Conservation (phyloP, 352 stramenopile species). For the Pythium apleroticum region DNA sequence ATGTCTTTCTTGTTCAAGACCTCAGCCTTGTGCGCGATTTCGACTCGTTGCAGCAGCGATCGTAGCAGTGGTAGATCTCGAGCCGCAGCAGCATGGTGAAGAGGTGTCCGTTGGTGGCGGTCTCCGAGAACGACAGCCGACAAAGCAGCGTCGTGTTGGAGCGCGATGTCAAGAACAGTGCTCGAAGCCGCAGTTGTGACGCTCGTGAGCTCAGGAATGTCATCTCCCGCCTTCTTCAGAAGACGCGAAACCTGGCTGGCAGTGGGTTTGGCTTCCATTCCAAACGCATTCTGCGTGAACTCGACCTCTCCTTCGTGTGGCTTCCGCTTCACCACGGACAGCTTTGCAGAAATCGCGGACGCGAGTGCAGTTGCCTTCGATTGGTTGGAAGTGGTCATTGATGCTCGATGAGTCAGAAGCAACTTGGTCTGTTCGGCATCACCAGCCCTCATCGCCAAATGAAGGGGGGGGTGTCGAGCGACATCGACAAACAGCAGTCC, state of each 20-base stretch:
- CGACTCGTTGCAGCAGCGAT: conserved; percentile 34
- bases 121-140: conserved; percentile 52
- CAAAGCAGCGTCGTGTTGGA: conserved; percentile 9
- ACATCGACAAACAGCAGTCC: conserved; percentile 33
- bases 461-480: conserved; percentile 42
- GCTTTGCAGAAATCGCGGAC: conserved; percentile 35
- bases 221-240: background rate
- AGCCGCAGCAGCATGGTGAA: conserved; percentile 58
- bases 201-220: background rate
- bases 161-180: conserved; percentile 11
- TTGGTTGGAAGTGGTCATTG: conserved; percentile 37
- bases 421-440: conserved; percentile 34
- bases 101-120: conserved; percentile 39
- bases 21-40: conserved; percentile 22
- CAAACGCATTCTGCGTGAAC: conserved; percentile 5
- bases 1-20: conserved; percentile 50
- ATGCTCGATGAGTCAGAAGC: conserved; percentile 44
- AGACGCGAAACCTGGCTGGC: background rate
- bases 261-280: background rate
- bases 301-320: conserved; percentile 44
- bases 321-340: conserved; percentile 42
- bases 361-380: conserved; percentile 43
- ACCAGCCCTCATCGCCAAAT: conserved; percentile 41
- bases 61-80: conserved; percentile 58
- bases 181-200: background rate